Percentiles rank a stretch among this genome's conserved stretches.
phyloP scores from a whole-genome alignment of 164 flowering plant genomes.

The Sextonia rubra region DNA sequence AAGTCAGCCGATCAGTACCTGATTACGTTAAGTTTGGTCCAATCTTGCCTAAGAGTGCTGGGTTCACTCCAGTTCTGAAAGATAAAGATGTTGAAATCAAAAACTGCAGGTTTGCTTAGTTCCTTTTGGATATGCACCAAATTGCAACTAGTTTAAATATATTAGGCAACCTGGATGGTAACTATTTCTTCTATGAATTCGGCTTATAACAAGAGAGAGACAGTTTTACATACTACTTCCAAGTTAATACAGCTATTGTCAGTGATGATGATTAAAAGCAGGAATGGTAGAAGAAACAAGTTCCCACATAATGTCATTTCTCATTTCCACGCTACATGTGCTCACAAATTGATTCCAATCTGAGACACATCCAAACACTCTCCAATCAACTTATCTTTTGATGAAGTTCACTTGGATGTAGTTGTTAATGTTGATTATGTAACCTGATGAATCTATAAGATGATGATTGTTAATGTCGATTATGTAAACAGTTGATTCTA shows the following conservation, averaged over 20 bases:
- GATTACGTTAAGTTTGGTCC: constrained; percentile 78
- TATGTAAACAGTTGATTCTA: background rate
- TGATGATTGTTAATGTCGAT: background rate
- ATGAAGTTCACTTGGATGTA: background rate
- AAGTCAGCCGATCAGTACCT: constrained; percentile 61
- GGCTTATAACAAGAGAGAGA: too few species aligned
- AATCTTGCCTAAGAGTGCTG: constrained; percentile 71
- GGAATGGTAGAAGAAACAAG: too few species aligned
- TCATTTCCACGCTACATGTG: too few species aligned
- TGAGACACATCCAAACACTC: too few species aligned
- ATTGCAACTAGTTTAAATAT: background rate
- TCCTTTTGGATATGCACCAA: background rate
- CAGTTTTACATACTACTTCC: too few species aligned
- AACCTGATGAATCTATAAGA: background rate
- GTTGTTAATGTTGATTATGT: background rate
- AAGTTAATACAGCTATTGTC: too few species aligned
- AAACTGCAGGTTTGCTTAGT: constrained; percentile 34
- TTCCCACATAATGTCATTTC: too few species aligned
- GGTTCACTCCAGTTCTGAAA: constrained; percentile 43
- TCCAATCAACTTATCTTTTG: too few species aligned
- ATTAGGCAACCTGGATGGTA: too few species aligned
- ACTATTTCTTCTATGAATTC: too few species aligned
- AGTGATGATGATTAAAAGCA: too few species aligned
- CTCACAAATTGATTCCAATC: too few species aligned
- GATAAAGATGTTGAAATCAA: constrained; percentile 27